Percentiles rank a stretch among this genome's conserved stretches.
Conservation (phyloP, 192 early-diverging fungal species). For the Backusella mclennaniae region DNA sequence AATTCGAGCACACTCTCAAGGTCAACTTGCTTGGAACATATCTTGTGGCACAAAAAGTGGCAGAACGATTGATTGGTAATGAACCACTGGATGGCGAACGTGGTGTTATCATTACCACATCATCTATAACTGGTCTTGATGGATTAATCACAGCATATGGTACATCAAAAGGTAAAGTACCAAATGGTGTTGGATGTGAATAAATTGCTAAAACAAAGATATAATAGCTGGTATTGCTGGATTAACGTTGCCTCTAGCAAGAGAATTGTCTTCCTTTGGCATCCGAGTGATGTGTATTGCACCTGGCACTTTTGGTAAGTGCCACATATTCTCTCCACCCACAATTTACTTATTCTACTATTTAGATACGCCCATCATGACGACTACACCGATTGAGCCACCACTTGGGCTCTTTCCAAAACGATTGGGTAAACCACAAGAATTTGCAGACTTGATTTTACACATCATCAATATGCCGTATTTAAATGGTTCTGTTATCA, state of each 20-base stretch:
- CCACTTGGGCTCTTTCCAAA: conserved; percentile 11
- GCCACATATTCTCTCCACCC: no score
- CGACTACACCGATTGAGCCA: not conserved
- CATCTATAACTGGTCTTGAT: conserved; percentile 33
- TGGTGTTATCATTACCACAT: conserved; percentile 27
- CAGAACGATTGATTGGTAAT: conserved; percentile 13
- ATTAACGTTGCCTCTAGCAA: conserved; percentile 56
- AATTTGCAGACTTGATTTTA: conserved; percentile 10
- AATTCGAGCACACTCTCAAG: conserved; percentile 22
- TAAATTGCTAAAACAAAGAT: not conserved
- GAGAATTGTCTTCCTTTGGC: conserved; percentile 47
- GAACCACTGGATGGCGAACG: conserved; percentile 25
- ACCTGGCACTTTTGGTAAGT: not conserved
- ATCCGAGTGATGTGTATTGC: conserved; percentile 44
- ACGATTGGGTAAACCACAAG: not conserved
- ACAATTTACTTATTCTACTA: no score
- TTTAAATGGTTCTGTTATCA: conserved; percentile 15
- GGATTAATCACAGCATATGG: conserved; percentile 23
- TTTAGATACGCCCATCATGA: not conserved
- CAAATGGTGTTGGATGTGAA: not conserved
- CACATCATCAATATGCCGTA: not conserved
- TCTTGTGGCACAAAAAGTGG: conserved; percentile 28
- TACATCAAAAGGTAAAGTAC: conserved; percentile 30
- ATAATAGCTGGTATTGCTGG: conserved; percentile 44
- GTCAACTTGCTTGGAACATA: conserved; percentile 31